These are phyloP conservation scores for Globisporangium rhizosaccharum DNA, from an alignment of 352 stramenopile genomes.

Conservation along the genomic window DNA sequence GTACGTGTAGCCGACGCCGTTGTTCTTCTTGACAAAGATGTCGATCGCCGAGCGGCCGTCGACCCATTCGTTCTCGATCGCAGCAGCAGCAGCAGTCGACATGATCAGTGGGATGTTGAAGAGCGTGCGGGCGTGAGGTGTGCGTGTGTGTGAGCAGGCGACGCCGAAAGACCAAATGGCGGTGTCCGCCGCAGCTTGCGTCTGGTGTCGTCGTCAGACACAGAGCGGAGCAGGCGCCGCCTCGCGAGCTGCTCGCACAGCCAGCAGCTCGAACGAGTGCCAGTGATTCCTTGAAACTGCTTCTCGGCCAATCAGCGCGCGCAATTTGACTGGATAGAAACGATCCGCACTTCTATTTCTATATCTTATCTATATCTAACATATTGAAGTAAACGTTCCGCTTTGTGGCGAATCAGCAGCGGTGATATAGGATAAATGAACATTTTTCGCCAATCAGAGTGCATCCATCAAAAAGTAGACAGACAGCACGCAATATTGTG, in stretches of 20 bases:
- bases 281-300: no score
- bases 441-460: no score
- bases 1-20: slow-evolving; percentile 67
- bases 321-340: background rate
- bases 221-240: background rate
- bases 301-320: background rate
- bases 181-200: background rate
- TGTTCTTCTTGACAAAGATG: slow-evolving; percentile 87
- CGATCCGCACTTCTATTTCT: background rate
- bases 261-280: background rate
- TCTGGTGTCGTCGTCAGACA: slow-evolving; percentile 2
- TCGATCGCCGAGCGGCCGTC: slow-evolving; percentile 75
- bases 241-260: background rate
- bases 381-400: background rate
- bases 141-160: background rate
- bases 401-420: no score
- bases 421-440: no score
- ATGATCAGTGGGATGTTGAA: slow-evolving; percentile 7
- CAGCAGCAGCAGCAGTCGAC: background rate
- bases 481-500: no score
- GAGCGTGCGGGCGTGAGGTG: slow-evolving; percentile 4
- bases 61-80: slow-evolving; percentile 47
- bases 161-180: slow-evolving; percentile 26
- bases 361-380: slow-evolving; percentile 2
- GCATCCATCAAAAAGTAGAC: no score